These are phyloP conservation scores for Angophora floribunda DNA, from an alignment of 345 rosid species.

Conservation along the genomic window DNA sequence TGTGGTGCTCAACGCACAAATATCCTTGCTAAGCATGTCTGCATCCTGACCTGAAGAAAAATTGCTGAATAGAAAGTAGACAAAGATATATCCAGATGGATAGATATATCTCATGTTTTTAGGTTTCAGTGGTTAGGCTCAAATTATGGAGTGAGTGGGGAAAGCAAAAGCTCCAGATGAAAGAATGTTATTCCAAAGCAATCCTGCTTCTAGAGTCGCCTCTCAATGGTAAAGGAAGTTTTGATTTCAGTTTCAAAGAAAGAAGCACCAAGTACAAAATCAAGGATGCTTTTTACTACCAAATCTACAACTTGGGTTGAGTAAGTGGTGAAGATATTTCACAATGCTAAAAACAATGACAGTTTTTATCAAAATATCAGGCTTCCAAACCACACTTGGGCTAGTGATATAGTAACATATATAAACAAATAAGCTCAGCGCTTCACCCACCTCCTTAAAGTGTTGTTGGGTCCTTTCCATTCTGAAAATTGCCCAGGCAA, in stretches of 20 bases:
- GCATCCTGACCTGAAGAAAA: background rate
- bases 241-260: background rate
- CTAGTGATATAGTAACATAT: background rate
- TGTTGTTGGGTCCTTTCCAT: constrained; percentile 81
- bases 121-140: background rate
- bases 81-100: background rate
- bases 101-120: background rate
- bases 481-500: constrained; percentile 85
- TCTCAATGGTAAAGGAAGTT: background rate
- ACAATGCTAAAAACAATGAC: background rate
- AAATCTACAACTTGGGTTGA: background rate
- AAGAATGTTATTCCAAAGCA: background rate
- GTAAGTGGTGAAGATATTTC: background rate
- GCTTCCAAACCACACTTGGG: background rate
- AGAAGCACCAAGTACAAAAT: background rate
- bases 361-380: background rate
- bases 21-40: background rate
- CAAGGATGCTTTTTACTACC: background rate
- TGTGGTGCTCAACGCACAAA: background rate
- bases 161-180: background rate
- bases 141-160: background rate
- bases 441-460: constrained; percentile 63
- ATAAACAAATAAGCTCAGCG: background rate
- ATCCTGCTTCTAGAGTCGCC: background rate
- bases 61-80: background rate